A percentile compares a stretch with the other conserved stretches of the same genome.
phyloP scores from a whole-genome alignment of 192 early-diverging fungal species.

The Coemansia sp. region DNA sequence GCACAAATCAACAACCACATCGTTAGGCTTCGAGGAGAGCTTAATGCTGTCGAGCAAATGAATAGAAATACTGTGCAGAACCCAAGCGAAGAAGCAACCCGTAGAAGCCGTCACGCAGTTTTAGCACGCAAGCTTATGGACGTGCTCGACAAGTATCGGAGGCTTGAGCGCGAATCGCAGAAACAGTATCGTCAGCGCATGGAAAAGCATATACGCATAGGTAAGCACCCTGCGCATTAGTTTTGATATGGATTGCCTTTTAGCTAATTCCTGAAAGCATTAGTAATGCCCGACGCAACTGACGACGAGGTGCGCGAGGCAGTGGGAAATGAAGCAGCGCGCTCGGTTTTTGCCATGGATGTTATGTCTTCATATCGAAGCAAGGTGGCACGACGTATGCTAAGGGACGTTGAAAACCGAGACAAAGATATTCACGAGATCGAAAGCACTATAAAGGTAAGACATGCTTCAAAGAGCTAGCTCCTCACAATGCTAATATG shows the following conservation, averaged over 20 bases:
- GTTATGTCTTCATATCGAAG: slow-evolving; percentile 48
- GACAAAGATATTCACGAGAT: slow-evolving; percentile 46
- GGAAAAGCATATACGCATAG: slow-evolving; percentile 52
- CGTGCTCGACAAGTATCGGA: slow-evolving; percentile 45
- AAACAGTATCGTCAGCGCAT: slow-evolving; percentile 42
- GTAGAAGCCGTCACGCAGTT: slow-evolving; percentile 37
- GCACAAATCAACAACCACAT: slow-evolving; percentile 40
- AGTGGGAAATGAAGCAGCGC: slow-evolving; percentile 30
- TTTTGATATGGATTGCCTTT: background rate
- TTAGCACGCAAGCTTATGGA: slow-evolving; percentile 43
- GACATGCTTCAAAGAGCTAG: background rate
- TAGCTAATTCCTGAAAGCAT: background rate
- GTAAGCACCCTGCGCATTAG: slow-evolving; percentile 15
- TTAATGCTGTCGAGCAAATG: slow-evolving; percentile 42
- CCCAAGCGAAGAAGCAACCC: slow-evolving; percentile 45
- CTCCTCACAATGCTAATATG: background rate
- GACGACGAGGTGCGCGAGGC: slow-evolving; percentile 46
- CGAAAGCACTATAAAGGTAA: slow-evolving; percentile 42
- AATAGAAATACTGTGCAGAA: slow-evolving; percentile 28
- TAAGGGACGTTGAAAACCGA: slow-evolving; percentile 50
- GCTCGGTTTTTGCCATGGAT: slow-evolving; percentile 53
- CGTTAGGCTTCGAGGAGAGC: slow-evolving; percentile 36
- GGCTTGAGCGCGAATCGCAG: slow-evolving; percentile 45
- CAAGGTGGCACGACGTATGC: slow-evolving; percentile 41
- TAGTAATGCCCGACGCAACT: slow-evolving; percentile 48